Percentiles rank a stretch among this genome's conserved stretches.
These are phyloP conservation scores for Colletotrichum musicola DNA, from an alignment of 2,329 filamentous ascomycete genomes.

Conservation along the genomic window DNA sequence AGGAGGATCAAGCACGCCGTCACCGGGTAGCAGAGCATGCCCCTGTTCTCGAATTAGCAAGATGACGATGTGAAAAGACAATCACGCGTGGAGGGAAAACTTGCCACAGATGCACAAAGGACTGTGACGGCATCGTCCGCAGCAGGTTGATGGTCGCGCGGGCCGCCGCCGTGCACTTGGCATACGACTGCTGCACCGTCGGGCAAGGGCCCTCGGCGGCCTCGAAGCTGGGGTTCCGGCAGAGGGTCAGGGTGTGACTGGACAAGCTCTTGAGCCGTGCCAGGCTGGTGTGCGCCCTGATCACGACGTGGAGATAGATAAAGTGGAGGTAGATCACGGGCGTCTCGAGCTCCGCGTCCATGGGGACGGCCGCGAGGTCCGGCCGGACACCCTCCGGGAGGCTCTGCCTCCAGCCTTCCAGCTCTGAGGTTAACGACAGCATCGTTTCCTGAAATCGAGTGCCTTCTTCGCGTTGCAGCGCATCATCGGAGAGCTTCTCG, in stretches of 20 bases:
- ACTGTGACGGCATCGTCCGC: slow-evolving; percentile 12
- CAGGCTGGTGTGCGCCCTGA: slow-evolving; percentile 19
- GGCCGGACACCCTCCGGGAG: slow-evolving; percentile 14
- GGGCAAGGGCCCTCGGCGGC: neutral
- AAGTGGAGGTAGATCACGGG: slow-evolving; percentile 10
- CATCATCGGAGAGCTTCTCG: slow-evolving; percentile 1
- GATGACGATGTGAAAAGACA: neutral
- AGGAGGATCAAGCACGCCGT: slow-evolving; percentile 27
- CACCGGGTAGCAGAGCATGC: slow-evolving; percentile 24
- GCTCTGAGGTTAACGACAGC: neutral
- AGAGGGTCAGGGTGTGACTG: slow-evolving; percentile 6
- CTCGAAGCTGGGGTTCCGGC: neutral
- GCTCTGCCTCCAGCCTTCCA: slow-evolving; percentile 23
- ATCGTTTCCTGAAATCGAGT: neutral
- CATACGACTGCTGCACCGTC: slow-evolving; percentile 9
- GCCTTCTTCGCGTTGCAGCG: neutral
- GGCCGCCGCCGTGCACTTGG: slow-evolving; percentile 23
- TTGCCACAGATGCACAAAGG: slow-evolving; percentile 27
- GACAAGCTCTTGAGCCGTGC: slow-evolving; percentile 18
- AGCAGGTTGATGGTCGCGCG: slow-evolving; percentile 25
- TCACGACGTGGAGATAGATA: slow-evolving; percentile 16
- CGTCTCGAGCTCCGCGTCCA: slow-evolving; percentile 12
- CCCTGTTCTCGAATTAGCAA: slow-evolving; percentile 8
- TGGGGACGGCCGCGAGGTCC: neutral
- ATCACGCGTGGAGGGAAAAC: neutral